phyloP scores from a whole-genome alignment of 352 stramenopile species.

The Phytophthora chlamydospora region DNA sequence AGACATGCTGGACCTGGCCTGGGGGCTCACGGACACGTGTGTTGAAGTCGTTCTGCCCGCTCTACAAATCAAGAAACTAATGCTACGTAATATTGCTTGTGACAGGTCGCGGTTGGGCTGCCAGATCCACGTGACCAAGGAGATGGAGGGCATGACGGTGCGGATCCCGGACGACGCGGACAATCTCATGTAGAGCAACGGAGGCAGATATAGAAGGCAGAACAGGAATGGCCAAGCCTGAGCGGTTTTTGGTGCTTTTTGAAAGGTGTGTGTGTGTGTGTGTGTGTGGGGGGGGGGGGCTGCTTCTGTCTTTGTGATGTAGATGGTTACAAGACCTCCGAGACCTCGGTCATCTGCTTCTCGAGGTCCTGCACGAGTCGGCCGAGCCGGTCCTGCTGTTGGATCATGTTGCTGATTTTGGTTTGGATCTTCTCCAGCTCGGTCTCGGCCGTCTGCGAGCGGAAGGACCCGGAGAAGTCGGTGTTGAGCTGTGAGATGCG shows the following conservation, averaged over 20 bases:
- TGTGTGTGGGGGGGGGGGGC: too few relatives aligned
- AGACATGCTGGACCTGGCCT: constrained; percentile 96
- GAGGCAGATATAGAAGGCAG: constrained; percentile 22
- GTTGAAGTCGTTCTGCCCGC: constrained; percentile 21
- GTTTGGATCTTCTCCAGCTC: constrained; percentile 81
- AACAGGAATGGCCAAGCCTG: neutral
- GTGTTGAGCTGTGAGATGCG: constrained; percentile 91
- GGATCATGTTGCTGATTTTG: constrained; percentile 62
- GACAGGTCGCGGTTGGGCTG: constrained; percentile 84
- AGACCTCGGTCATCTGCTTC: constrained; percentile 26
- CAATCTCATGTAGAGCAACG: constrained; percentile 81
- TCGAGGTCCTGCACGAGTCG: constrained; percentile 55
- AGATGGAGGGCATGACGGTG: constrained; percentile 87
- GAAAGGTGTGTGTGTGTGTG: neutral
- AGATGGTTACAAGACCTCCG: constrained; percentile 4
- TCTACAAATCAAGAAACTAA: constrained; percentile 1
- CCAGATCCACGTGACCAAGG: constrained; percentile 90
- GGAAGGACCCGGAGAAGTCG: constrained; percentile 78
- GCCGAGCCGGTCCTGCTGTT: constrained; percentile 59
- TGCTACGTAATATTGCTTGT: neutral
- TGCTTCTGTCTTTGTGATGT: neutral
- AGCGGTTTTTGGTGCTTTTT: neutral
- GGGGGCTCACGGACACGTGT: constrained; percentile 94
- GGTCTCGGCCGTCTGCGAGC: constrained; percentile 62
- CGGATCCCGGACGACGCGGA: constrained; percentile 89